Conservation (phyloP, 306 rosid species). For the Castanea mollissima region DNA sequence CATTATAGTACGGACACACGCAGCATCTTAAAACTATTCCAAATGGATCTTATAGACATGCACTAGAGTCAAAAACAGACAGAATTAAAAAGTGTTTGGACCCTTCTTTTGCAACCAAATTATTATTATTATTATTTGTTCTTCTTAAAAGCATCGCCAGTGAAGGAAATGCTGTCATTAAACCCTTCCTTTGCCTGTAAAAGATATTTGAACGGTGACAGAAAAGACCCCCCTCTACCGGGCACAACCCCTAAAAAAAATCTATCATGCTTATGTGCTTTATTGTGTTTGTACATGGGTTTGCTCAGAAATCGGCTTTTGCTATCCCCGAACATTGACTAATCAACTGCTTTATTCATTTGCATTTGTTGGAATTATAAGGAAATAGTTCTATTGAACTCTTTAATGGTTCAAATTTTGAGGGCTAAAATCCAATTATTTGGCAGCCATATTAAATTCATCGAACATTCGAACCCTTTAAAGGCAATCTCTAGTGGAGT, state of each 20-base stretch:
- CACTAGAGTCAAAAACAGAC: constrained; percentile 25
- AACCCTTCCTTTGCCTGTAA: constrained; percentile 8
- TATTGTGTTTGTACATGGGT: constrained; percentile 29
- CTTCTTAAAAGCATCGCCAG: constrained; percentile 55
- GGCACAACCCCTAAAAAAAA: constrained; percentile 23
- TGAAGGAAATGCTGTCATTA: constrained; percentile 38
- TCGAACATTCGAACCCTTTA: constrained; percentile 30
- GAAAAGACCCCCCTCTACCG: constrained; percentile 29
- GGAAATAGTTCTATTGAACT: neutral
- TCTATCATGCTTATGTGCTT: constrained; percentile 35
- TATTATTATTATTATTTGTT: constrained; percentile 31
- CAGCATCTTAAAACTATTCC: constrained; percentile 34
- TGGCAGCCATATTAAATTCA: neutral
- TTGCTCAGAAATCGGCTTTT: constrained; percentile 24
- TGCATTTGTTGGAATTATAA: constrained; percentile 2
- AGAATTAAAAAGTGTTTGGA: constrained; percentile 26
- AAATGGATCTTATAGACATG: constrained; percentile 28
- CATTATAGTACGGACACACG: too few species aligned
- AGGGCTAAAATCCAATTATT: neutral
- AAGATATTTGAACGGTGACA: constrained; percentile 40
- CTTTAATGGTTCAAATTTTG: constrained; percentile 3
- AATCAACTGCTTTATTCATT: constrained; percentile 25
- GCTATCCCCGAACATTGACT: constrained; percentile 25
- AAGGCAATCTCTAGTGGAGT: constrained; percentile 10
- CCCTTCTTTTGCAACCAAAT: constrained; percentile 47